Percentiles rank a stretch among this genome's conserved stretches.
Conservation (phyloP, 805 yeast species). For the Kuraishia borneana region DNA sequence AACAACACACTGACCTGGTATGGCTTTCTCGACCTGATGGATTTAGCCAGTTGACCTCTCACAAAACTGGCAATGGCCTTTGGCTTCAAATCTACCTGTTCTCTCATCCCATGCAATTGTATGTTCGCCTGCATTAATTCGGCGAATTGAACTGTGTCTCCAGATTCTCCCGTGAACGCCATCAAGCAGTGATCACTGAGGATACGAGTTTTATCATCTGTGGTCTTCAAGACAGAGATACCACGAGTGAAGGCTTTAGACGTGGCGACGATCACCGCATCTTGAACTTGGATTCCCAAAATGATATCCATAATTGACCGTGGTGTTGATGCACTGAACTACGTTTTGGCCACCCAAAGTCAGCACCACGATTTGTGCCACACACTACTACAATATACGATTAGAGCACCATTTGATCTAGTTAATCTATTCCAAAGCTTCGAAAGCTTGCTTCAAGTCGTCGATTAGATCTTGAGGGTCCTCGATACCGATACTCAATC, state of each 20-base stretch:
- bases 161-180: conserved; percentile 93
- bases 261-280: conserved; percentile 82
- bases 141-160: conserved; percentile 93
- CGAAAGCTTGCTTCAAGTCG: conserved; percentile 59
- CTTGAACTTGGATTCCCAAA: conserved; percentile 74
- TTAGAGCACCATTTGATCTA: not conserved
- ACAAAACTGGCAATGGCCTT: conserved; percentile 82
- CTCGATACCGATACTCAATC: conserved; percentile 79
- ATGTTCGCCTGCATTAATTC: conserved; percentile 90
- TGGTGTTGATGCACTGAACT: not conserved
- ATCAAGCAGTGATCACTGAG: conserved; percentile 69
- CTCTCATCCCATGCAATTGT: conserved; percentile 79
- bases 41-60: conserved; percentile 77
- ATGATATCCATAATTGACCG: conserved; percentile 65
- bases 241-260: conserved; percentile 92
- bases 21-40: conserved; percentile 89
- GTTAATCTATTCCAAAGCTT: conserved; percentile 3
- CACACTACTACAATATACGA: too few species aligned
- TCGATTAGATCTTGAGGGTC: conserved; percentile 62
- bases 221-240: conserved; percentile 64
- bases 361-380: too few species aligned
- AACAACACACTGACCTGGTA: conserved; percentile 87
- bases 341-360: not conserved
- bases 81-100: conserved; percentile 71
- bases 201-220: conserved; percentile 70